Base-by-base conservation (phyloP, 2,329 filamentous ascomycete species). In the Aspergillus fischeri region DNA sequence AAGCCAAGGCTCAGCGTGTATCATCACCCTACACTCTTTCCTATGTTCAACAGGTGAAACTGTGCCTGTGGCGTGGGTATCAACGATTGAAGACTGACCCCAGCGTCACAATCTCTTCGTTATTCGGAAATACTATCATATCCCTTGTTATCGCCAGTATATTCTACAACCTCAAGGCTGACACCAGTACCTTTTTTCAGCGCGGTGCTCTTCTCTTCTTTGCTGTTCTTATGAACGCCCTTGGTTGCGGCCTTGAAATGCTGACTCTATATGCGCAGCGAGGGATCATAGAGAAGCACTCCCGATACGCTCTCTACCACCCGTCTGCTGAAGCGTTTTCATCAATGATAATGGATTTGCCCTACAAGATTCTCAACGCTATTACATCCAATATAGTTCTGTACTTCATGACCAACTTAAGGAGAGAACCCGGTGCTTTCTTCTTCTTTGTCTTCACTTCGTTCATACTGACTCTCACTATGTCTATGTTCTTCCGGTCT, bases 361-460 rank as follows among this genome's bases (percentile, higher is more conserved):
- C 91, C 0, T 90, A 90, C 74, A 95, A 92, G 73, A 74, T 94
- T 8, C 47, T 74, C 24, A 92, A 91, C 65, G 76, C 83, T 2
- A 81, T 93, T 60, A 73, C 83, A 3, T 94, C 93, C 79, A 93
- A 95, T 70, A 52, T 91, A 24, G 80, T 84, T 1, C 73, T 96
- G 3, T 96, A 96, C 77, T 95, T 96, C 73, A 87, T 96, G 84
- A 88, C 88, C 0, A 89, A 92, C 61, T 77, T 96, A 25, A 83
- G 88, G 52, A 81, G 90, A 55, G 86, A 88, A 63, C 79, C 89
- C 0, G 87, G 86, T 1, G 75, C 86, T 1, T 95, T 93, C 80
- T 96, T 96, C 81, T 89, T 92, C 77, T 94, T 90, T 80, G 74
- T 91, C 53, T 78, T 96, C 53, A 81, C 92, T 67, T 87, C 85